Evolutionary conservation across 2,329 filamentous ascomycete genomes (phyloP), one percentile per base, ranked within the genome.

Genomic region (Curvularia lunata): DNA sequence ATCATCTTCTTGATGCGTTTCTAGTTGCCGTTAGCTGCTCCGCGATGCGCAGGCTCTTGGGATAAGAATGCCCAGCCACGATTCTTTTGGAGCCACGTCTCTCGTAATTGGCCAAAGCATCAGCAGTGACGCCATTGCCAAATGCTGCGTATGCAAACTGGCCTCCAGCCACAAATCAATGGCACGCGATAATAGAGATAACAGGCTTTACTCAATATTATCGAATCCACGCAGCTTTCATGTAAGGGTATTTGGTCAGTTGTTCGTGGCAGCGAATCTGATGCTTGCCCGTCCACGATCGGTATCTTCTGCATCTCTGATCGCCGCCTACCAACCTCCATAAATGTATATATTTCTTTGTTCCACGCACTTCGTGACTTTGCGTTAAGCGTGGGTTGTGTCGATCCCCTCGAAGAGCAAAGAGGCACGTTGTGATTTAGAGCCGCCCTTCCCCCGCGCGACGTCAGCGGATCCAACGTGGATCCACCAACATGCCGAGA

Each of bases 381-480:
- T n/a, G 9, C 13, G 16, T 19, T 19, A 21, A 19, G 23, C 4
- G 23, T 28, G 21, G 23, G 47, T n/a, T 7, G 19, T 40, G 23
- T 25, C 27, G 34, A 49, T 38, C 16, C 32, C 21, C 25, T n/a
- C 19, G 19, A 21, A 38, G 38, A 27, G 40, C 40, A 27, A 32
- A 48, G 43, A 48, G 40, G 40, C 32, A 54, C 6, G 43, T 16
- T 3, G 49, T 50, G 4, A 5, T 30, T 45, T n/a, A 21, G n/a
- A 19, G 16, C 54, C 50, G 23, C 50, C 46, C 25, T 52, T 30
- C 49, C 46, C 63, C 64, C 63, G 61, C 67, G 54, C 68, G 63
- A 72, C 70, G 70, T 72, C 70, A 72, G 64, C 52, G 60, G 57
- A 50, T 49, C 40, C 30, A 51, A 54, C 37, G 23, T 43, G 38